Conservation (phyloP, 2,329 filamentous ascomycete genomes). For the Arachnomyces sp. region DNA sequence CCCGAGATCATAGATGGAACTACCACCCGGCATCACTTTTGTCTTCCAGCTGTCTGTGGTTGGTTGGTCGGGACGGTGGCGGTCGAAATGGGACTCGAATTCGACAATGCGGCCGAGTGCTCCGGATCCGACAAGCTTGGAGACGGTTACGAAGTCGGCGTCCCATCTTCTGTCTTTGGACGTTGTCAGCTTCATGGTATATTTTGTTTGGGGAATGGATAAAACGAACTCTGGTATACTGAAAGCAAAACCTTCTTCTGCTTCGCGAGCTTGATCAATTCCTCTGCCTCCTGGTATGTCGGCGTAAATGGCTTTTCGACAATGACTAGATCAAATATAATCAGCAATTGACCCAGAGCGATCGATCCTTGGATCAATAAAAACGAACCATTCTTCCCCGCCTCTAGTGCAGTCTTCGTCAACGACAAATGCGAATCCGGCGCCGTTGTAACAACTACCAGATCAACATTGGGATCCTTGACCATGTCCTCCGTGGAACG, state of each 20-base stretch:
- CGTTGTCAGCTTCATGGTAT: conserved; percentile 5
- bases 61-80: conserved; percentile 56
- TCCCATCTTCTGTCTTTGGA: conserved; percentile 61
- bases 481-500: conserved; percentile 56
- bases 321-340: conserved; percentile 44
- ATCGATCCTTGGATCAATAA: neutral
- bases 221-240: conserved; percentile 58
- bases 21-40: conserved; percentile 56
- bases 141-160: conserved; percentile 65
- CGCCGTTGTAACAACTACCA: conserved; percentile 64
- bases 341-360: neutral
- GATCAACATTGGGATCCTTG: conserved; percentile 57
- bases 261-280: conserved; percentile 52
- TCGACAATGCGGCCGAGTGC: conserved; percentile 65
- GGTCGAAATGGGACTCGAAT: conserved; percentile 74
- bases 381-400: conserved; percentile 57
- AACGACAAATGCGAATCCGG: conserved; percentile 64
- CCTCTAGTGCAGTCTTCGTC: conserved; percentile 56
- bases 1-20: conserved; percentile 66
- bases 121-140: conserved; percentile 52
- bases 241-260: conserved; percentile 49
- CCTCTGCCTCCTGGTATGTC: conserved; percentile 58
- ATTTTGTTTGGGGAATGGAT: neutral
- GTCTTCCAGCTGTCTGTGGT: conserved; percentile 56
- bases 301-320: conserved; percentile 80